Base-by-base conservation (phyloP, 768 basidiomycete genomes). In the Gymnopilus junonius region DNA sequence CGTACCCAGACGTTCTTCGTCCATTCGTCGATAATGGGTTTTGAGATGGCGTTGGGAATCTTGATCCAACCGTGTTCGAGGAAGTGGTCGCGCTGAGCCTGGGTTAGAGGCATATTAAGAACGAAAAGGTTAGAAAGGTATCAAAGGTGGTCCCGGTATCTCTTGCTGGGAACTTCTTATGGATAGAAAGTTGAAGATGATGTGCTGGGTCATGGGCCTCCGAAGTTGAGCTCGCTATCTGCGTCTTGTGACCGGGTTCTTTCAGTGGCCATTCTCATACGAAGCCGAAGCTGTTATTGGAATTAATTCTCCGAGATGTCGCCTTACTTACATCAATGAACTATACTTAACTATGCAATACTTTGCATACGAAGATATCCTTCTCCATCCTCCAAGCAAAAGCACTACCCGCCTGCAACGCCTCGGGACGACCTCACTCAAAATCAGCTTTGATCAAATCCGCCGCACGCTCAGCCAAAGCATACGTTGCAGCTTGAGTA, bases 401-500 rank as follows among this genome's bases (percentile, higher is more conserved):
- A 35, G 11, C 11, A 12, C 15, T 2, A 14, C 15, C 35, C 11
- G 11, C 35, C 7, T 14, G 15, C 35, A 1, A 23, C 7, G 21
- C 7, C 2, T 23, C 15, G 8, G 8, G 2, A 48, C 5, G 15
- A 4, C 17, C 17, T 48, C 45, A 48, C 6, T 12, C 25, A 29
- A 31, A 51, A 32, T 51, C 48, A 10, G 62, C 58, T 42, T 62
- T 69, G 51, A 69, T 69, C 4, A 69, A 50, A 55, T 69, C 65
- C 7, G 68, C 63, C 3, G 63, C 68, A 15, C 68, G 53, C 42
- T 69, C 68, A 14, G 65, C 65, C 8, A 69, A 29, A 10, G 64
- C 45, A 46, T 69, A 69, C 4, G 71, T 69, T 3, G 76, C 63
- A 8, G 67, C 75, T 62, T 78, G 76, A 2, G 76, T 69, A 55